Conservation (phyloP, 2,329 filamentous ascomycete genomes). For the Ambrosiella beaveri region DNA sequence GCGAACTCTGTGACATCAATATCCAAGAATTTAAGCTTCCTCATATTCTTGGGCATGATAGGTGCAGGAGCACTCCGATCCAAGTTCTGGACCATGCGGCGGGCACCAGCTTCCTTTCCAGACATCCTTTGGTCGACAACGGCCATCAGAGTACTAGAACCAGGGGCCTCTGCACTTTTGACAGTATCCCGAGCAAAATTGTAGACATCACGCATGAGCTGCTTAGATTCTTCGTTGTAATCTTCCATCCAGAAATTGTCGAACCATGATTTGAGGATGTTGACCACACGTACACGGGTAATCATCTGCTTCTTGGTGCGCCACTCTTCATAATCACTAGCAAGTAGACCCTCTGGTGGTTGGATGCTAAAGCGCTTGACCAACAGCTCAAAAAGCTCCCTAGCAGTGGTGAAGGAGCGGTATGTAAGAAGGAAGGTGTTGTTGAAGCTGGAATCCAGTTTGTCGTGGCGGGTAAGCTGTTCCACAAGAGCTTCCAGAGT, state of each 20-base stretch:
- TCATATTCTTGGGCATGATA: slow-evolving; percentile 97
- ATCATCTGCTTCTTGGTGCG: slow-evolving; percentile 88
- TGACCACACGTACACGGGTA: slow-evolving; percentile 89
- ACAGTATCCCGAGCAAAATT: slow-evolving; percentile 83
- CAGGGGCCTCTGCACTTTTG: slow-evolving; percentile 82
- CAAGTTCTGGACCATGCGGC: slow-evolving; percentile 72
- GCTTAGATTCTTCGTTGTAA: slow-evolving; percentile 63
- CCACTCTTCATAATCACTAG: slow-evolving; percentile 70
- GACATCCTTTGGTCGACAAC: slow-evolving; percentile 76
- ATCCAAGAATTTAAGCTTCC: slow-evolving; percentile 95
- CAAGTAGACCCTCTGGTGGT: slow-evolving; percentile 63
- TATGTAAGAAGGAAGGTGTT: slow-evolving; percentile 96
- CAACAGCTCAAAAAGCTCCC: slow-evolving; percentile 81
- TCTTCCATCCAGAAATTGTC: slow-evolving; percentile 99
- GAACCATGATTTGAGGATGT: slow-evolving; percentile 96
- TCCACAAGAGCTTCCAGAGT: slow-evolving; percentile 80
- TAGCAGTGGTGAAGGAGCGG: slow-evolving; percentile 77
- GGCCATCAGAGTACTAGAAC: slow-evolving; percentile 66
- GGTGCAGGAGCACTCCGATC: slow-evolving; percentile 68
- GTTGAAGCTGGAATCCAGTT: slow-evolving; percentile 87
- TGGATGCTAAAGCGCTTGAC: slow-evolving; percentile 87
- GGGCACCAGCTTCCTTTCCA: slow-evolving; percentile 73
- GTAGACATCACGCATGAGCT: slow-evolving; percentile 75
- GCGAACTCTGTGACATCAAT: slow-evolving; percentile 94
- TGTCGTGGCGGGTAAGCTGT: slow-evolving; percentile 88